Percentiles rank a stretch among this genome's conserved stretches.
phyloP scores from a whole-genome alignment of 306 rosid species.

The Acacia melanoxylon region DNA sequence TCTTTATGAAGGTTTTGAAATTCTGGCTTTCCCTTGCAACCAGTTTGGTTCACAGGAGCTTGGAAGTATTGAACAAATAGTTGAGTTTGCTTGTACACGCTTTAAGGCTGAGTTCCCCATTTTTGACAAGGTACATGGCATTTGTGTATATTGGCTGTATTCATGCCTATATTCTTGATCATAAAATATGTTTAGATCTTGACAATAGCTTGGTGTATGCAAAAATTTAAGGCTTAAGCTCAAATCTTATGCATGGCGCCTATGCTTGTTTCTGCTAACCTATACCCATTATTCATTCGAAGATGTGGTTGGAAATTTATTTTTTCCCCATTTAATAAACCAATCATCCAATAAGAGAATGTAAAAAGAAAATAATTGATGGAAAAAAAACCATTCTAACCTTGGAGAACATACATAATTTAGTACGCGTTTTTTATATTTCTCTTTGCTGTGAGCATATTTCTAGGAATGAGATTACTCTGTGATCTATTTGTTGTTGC shows the following conservation, averaged over 20 bases:
- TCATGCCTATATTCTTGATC: neutral
- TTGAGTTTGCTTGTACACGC: constrained; percentile 88
- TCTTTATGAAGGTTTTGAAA: constrained; percentile 66
- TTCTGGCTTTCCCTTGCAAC: constrained; percentile 95
- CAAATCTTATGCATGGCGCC: neutral
- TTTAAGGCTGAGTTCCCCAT: constrained; percentile 93
- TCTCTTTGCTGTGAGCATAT: too few species aligned
- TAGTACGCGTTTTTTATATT: too few species aligned
- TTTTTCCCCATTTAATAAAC: neutral
- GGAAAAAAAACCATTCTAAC: neutral
- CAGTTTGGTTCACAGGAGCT: constrained; percentile 99
- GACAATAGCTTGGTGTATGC: neutral
- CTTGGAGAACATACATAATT: too few species aligned
- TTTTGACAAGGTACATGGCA: constrained; percentile 74
- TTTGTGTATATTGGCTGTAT: neutral
- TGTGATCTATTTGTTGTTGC: too few species aligned
- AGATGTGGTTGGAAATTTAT: neutral
- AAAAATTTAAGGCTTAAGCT: neutral
- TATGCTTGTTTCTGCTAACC: neutral
- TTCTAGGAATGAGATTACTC: too few species aligned
- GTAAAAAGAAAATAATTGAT: neutral
- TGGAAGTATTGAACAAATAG: constrained; percentile 77
- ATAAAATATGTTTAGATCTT: neutral
- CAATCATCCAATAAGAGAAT: neutral
- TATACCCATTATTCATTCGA: neutral